phyloP scores from a whole-genome alignment of 768 basidiomycete species.

The Phanerochaete carnosa region DNA sequence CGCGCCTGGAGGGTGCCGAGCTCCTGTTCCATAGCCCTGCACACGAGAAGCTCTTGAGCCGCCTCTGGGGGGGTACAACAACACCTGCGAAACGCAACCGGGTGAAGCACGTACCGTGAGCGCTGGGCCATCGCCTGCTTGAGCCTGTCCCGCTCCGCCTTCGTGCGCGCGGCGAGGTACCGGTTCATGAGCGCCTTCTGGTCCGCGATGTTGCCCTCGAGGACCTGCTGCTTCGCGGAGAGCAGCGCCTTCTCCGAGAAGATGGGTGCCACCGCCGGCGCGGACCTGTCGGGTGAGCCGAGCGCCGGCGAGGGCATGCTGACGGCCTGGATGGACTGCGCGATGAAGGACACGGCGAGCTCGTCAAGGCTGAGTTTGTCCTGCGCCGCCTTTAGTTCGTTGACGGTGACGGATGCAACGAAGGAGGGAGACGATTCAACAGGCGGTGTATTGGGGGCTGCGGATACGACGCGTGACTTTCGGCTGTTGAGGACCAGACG shows the following conservation, averaged over 20 bases:
- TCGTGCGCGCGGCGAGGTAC: slow-evolving; percentile 42
- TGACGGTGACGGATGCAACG: slow-evolving; percentile 15
- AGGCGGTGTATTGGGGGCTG: not conserved
- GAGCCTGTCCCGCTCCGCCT: slow-evolving; percentile 48
- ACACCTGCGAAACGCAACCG: not conserved
- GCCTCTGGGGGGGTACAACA: not conserved
- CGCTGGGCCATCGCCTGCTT: slow-evolving; percentile 45
- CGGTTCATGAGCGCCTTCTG: slow-evolving; percentile 49
- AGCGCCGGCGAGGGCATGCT: slow-evolving; percentile 18
- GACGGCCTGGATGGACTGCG: slow-evolving; percentile 48
- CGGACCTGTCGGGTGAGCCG: slow-evolving; percentile 6
- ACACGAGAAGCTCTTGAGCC: slow-evolving; percentile 7
- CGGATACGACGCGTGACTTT: not conserved
- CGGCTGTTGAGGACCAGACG: slow-evolving; percentile 32
- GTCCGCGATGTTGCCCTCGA: slow-evolving; percentile 51
- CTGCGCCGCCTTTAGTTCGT: not conserved
- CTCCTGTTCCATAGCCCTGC: slow-evolving; percentile 37
- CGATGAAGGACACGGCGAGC: slow-evolving; percentile 55
- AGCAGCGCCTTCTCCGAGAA: slow-evolving; percentile 30
- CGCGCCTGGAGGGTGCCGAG: slow-evolving; percentile 8
- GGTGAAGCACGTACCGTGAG: slow-evolving; percentile 38
- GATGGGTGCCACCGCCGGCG: slow-evolving; percentile 9
- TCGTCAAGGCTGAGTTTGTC: slow-evolving; percentile 37
- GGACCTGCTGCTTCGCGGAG: slow-evolving; percentile 43
- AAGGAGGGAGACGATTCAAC: slow-evolving; percentile 31